These are phyloP conservation scores for Magnusiomyces magnusii DNA, from an alignment of 1,139 yeast species.

Conservation along the genomic window DNA sequence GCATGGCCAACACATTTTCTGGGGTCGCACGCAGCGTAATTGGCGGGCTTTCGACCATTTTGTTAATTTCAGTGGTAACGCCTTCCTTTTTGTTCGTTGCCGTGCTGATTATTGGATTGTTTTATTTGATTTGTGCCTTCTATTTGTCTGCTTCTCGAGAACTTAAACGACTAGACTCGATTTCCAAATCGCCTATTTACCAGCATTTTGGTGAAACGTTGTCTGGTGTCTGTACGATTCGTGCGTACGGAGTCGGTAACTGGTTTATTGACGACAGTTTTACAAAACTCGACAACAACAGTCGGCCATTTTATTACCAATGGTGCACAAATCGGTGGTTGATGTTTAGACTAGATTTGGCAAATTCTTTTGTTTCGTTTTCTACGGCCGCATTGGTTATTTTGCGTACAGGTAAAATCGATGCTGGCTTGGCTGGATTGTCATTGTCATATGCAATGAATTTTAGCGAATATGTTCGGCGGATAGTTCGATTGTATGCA, in stretches of 20 bases:
- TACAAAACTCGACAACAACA: constrained; percentile 72
- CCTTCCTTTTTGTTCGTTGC: constrained; percentile 82
- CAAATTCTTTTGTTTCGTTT: constrained; percentile 78
- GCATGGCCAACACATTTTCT: constrained; percentile 73
- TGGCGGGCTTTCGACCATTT: constrained; percentile 59
- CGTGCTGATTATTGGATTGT: constrained; percentile 50
- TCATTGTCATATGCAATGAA: constrained; percentile 87
- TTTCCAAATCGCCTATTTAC: constrained; percentile 89
- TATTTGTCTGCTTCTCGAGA: constrained; percentile 84
- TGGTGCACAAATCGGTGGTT: constrained; percentile 98
- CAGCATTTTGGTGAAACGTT: constrained; percentile 94
- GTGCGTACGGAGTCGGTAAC: constrained; percentile 92
- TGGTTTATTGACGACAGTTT: constrained; percentile 79
- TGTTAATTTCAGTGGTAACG: constrained; percentile 71
- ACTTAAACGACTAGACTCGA: constrained; percentile 80
- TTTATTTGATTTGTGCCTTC: constrained; percentile 64
- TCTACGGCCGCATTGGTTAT: constrained; percentile 75
- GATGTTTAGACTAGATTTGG: constrained; percentile 70
- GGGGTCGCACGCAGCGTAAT: constrained; percentile 63
- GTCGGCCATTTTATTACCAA: constrained; percentile 85
- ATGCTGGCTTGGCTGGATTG: constrained; percentile 94
- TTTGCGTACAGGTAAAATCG: constrained; percentile 54
- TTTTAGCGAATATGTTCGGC: constrained; percentile 80
- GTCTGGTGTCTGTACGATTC: constrained; percentile 85
- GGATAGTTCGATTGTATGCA: constrained; percentile 89